Percentiles rank a stretch among this genome's conserved stretches.
Conservation (phyloP, 2,329 filamentous ascomycete genomes). For the Mycosphaerella sp. region DNA sequence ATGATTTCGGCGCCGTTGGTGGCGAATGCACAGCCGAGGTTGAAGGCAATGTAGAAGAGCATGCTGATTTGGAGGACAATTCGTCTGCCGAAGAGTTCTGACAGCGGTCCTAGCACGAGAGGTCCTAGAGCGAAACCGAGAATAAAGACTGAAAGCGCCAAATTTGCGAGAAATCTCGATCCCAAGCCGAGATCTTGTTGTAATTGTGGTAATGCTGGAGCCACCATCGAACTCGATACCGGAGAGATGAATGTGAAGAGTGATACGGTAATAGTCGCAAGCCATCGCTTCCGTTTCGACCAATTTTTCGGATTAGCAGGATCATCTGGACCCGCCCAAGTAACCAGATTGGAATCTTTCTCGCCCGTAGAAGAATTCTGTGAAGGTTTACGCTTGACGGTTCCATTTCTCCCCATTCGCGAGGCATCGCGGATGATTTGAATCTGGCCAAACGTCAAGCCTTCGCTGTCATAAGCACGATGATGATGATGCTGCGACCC, state of each 20-base stretch:
- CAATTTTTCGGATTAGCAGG: conserved; percentile 45
- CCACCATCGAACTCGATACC: conserved; percentile 37
- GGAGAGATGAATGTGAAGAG: conserved; percentile 37
- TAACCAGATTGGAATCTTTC: conserved; percentile 35
- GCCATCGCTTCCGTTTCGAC: conserved; percentile 40
- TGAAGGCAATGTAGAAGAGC: conserved; percentile 36
- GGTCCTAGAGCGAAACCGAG: conserved; percentile 36
- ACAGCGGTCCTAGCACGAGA: conserved; percentile 34
- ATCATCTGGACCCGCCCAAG: conserved; percentile 43
- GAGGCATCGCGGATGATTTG: conserved; percentile 27
- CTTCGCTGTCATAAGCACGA: conserved; percentile 20
- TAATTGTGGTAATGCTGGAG: conserved; percentile 32
- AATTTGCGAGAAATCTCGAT: conserved; percentile 19
- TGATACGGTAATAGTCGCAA: conserved; percentile 40
- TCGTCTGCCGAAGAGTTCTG: conserved; percentile 34
- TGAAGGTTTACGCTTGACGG: conserved; percentile 26
- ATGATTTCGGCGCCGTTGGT: conserved; percentile 30
- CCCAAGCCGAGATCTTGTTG: conserved; percentile 25
- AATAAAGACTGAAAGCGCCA: conserved; percentile 36
- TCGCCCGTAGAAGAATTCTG: conserved; percentile 28
- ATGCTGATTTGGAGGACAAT: conserved; percentile 34
- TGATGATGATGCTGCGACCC: conserved; percentile 13
- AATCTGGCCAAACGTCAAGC: conserved; percentile 29
- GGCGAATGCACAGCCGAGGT: conserved; percentile 35
- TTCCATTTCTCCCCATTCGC: conserved; percentile 24